A percentile compares a stretch with the other conserved stretches of the same genome.
Conservation (phyloP, 345 rosid species). For the Balakata baccata region DNA sequence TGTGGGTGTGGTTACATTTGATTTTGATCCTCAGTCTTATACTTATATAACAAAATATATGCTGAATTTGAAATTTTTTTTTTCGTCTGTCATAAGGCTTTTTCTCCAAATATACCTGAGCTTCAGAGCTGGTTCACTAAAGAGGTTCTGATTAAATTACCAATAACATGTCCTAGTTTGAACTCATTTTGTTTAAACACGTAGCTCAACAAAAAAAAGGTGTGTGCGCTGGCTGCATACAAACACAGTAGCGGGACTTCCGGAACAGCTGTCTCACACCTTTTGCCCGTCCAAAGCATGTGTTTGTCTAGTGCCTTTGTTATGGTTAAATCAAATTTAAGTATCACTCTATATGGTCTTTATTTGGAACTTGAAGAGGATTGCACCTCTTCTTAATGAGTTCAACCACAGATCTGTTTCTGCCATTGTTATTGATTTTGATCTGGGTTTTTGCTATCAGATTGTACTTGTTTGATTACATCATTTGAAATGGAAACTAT, state of each 20-base stretch:
- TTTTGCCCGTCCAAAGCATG: not conserved
- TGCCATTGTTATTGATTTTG: constrained; percentile 2
- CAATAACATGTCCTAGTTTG: not conserved
- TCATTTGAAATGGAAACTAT: not conserved
- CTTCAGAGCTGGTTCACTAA: not conserved
- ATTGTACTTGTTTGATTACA: not conserved
- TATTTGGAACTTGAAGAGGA: too few relatives aligned
- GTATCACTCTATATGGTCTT: too few relatives aligned
- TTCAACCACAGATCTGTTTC: not conserved
- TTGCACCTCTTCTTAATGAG: not conserved
- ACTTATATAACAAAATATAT: not conserved
- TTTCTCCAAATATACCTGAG: not conserved
- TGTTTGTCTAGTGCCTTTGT: not conserved
- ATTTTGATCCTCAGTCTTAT: not conserved
- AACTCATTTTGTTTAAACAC: too few relatives aligned
- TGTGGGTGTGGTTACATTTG: constrained; percentile 7
- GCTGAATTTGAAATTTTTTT: not conserved
- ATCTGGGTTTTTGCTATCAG: not conserved
- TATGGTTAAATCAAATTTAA: not conserved
- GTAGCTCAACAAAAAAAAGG: not conserved
- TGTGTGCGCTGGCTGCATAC: too few relatives aligned
- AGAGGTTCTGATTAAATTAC: not conserved
- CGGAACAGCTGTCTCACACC: not conserved
- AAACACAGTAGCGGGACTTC: too few relatives aligned
- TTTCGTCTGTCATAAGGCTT: not conserved